Base-by-base conservation (phyloP, 768 basidiomycete species). In the Hemileccinum impolitum region DNA sequence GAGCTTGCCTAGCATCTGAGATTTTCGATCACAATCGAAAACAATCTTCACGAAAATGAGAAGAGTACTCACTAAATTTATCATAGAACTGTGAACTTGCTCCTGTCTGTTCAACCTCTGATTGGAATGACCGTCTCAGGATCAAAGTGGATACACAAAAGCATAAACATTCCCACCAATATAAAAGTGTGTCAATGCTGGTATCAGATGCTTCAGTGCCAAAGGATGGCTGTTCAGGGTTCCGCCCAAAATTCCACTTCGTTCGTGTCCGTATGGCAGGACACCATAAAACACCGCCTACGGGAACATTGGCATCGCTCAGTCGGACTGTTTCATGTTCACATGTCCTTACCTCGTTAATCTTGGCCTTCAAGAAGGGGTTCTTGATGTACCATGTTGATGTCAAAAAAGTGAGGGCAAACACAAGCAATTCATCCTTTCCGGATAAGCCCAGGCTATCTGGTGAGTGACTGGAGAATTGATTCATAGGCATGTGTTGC, bases 331-430 rank as follows among this genome's bases (percentile, higher is more conserved):
- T 32, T 14, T 19, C 35, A 25, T 23, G 6, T 53, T 8, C 11
- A 9, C 11, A 30, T 30, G 28, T 30, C 37, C 76, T 38, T 54
- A 93, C 92, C 64, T 96, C 90, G 55, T 97, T 93, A 52, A 98
- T 87, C 69, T 97, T 95, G 17, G 92, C 83, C 70, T 97, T 97
- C 59, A 99, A 66, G 75, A 95, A 97, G 0, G 96, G 96, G 58
- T 98, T 99, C 74, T 96, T 96, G 76, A 99, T 94, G 66, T 94
- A 98, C 81, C 91, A 93, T 0, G 94, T 95, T 32, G 91, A 93
- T 6, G 86, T 82, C 52, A 99, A 72, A 77, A 97, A 97, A 2
- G 91, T 93, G 57, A 99, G 71, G 17, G 84, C 79, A 69, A 97
- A 98, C 1, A 84, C 80, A 57, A 98, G 72, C 13, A 98, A 72